A percentile compares a stretch with the other conserved stretches of the same genome.
These are phyloP conservation scores for Diaporthe batatas DNA, from an alignment of 2,329 filamentous ascomycete species.

Conservation along the genomic window DNA sequence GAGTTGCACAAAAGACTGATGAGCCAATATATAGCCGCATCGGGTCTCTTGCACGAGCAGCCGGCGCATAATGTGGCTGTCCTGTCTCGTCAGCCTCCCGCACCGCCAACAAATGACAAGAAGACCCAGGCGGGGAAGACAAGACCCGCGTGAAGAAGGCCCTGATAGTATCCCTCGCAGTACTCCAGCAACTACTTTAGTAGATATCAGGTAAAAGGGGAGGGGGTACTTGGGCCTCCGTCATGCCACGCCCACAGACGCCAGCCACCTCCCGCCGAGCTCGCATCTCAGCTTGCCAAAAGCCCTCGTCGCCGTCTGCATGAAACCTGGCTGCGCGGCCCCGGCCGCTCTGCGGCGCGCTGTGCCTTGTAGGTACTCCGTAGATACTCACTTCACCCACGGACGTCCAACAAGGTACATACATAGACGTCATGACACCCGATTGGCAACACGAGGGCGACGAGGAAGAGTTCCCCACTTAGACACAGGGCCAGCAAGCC, in stretches of 20 bases:
- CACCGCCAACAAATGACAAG: background rate
- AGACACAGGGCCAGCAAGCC: background rate
- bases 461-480: background rate
- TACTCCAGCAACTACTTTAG: slow-evolving; percentile 23
- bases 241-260: slow-evolving; percentile 10
- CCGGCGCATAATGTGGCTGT: slow-evolving; percentile 11
- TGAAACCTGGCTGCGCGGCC: slow-evolving; percentile 25
- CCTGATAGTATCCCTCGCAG: background rate
- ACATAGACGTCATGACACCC: background rate
- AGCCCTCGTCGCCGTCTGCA: slow-evolving; percentile 6
- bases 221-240: background rate
- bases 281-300: background rate
- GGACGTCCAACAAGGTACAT: background rate
- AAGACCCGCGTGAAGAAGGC: background rate
- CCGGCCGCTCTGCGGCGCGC: slow-evolving; percentile 8
- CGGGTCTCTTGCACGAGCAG: slow-evolving; percentile 2
- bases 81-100: background rate
- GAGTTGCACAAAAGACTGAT: background rate
- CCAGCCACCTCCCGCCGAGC: slow-evolving; percentile 10
- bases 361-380: background rate
- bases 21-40: slow-evolving; percentile 14
- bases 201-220: background rate
- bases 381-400: background rate
- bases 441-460: background rate
- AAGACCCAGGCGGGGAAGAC: background rate